phyloP scores from a whole-genome alignment of 2,329 filamentous ascomycete species.

The Cercospora sp. region DNA sequence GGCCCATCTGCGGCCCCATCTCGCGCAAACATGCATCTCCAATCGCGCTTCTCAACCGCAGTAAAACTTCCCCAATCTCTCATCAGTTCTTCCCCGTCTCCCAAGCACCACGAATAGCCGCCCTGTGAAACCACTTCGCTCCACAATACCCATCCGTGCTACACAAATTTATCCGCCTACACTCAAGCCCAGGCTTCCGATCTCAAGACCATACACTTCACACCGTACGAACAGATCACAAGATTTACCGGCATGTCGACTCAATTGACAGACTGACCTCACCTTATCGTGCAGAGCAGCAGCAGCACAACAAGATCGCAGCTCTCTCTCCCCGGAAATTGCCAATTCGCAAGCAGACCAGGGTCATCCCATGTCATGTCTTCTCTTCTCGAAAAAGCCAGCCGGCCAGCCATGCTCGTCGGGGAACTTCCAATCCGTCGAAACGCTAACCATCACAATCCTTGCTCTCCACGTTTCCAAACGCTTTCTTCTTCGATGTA shows the following conservation, averaged over 20 bases:
- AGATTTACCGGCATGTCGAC: too few relatives aligned
- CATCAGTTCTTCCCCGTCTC: not conserved
- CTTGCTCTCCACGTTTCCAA: not conserved
- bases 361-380: not conserved
- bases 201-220: too few relatives aligned
- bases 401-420: not conserved
- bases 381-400: not conserved
- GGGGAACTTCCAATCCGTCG: not conserved
- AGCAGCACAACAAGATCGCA: too few relatives aligned
- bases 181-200: too few relatives aligned
- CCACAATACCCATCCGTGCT: not conserved
- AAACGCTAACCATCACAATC: not conserved
- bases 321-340: not conserved
- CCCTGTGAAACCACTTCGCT: not conserved
- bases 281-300: too few relatives aligned
- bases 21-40: not conserved
- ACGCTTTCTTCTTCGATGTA: not conserved
- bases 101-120: not conserved
- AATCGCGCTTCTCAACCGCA: not conserved
- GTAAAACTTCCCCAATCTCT: not conserved
- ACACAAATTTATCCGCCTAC: too few relatives aligned
- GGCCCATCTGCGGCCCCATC: not conserved
- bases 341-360: conserved; percentile 1
- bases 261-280: too few relatives aligned
- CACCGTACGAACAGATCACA: too few relatives aligned